Evolutionary conservation across 768 basidiomycete genomes (phyloP).

Genomic region (Termitomyces sp.): DNA sequence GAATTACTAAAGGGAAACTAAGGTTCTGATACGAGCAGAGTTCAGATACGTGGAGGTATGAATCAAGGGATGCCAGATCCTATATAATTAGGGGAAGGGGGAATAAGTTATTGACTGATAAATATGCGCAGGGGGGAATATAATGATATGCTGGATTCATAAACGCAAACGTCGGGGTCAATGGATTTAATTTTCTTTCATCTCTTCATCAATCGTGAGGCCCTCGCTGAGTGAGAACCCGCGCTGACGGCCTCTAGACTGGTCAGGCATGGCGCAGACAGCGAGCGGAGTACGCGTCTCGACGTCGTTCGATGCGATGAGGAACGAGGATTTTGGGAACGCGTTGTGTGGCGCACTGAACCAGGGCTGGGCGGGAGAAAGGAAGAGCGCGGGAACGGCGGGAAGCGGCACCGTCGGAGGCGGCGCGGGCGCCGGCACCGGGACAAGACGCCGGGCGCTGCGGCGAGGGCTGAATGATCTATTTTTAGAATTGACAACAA

Average conservation of each 20-base stretch:
- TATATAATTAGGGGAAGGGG: not conserved
- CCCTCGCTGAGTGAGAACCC: constrained; percentile 25
- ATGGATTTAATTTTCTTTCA: constrained; percentile 36
- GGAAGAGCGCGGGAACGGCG: constrained; percentile 21
- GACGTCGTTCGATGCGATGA: not conserved
- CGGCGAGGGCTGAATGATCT: constrained; percentile 31
- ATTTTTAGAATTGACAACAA: not conserved
- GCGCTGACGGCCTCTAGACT: constrained; percentile 21
- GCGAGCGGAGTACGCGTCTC: constrained; percentile 1
- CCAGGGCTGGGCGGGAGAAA: constrained; percentile 9
- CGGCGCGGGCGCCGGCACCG: constrained; percentile 28
- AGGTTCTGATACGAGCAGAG: not conserved
- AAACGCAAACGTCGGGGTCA: not conserved
- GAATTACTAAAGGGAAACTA: not conserved
- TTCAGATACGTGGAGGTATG: not conserved
- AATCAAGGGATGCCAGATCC: constrained; percentile 2
- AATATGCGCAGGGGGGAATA: constrained; percentile 4
- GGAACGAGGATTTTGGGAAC: not conserved
- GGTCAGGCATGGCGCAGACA: constrained; percentile 1
- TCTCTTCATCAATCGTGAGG: constrained; percentile 32
- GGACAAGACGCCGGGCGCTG: constrained; percentile 26
- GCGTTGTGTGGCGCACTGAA: constrained; percentile 7
- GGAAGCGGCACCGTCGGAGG: constrained; percentile 37
- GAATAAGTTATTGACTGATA: not conserved
- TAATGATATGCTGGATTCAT: constrained; percentile 1